Evolutionary conservation across 1,284 basidiomycete genomes (phyloP), one percentile per base, ranked within the genome.

Genomic region (Anthracocystis setariae): DNA sequence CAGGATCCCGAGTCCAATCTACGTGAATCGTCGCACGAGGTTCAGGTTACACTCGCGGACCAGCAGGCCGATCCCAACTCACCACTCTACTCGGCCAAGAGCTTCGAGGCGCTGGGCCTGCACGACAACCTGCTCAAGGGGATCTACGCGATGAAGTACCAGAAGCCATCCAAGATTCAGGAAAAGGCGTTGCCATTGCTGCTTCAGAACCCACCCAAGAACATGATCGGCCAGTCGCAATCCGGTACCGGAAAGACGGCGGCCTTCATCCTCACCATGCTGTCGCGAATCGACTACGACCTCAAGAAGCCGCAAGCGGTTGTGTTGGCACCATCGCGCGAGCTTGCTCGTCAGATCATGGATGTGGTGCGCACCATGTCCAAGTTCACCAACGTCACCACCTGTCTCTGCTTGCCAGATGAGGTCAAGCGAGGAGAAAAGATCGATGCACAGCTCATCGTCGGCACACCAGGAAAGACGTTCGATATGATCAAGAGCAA

Each of bases 171-270:
- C 55, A 98, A 98, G 85, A 98, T 99, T 73, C 96, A 99, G 86
- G 96, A 98, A 86, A 90, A 92, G 67, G 96, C 96, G 21, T 86
- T 98, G 25, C 96, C 96, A 3, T 86, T 99, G 37, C 88, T 98
- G 25, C 88, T 99, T 15, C 85, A 89, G 61, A 91, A 96, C 83
- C 96, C 95, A 18, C 91, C 94, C 8, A 90, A 90, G 59, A 98
- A 98, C 85, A 95, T 98, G 90, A 98, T 98, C 83, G 96, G 94
- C 10, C 96, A 99, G 85, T 97, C 94, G 47, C 96, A 99, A 83
- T 98, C 96, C 23, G 96, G 96, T 40, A 99, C 96, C 8, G 96
- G 96, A 57, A 99, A 99, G 86, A 98, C 96, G 3, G 96, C 96
- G 7, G 96, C 96, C 2, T 99, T 99, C 83, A 92, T 94, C 13